Percentiles rank a stretch among this genome's conserved stretches.
phyloP scores from a whole-genome alignment of 306 rosid species.

The Ziziphus jujuba region DNA sequence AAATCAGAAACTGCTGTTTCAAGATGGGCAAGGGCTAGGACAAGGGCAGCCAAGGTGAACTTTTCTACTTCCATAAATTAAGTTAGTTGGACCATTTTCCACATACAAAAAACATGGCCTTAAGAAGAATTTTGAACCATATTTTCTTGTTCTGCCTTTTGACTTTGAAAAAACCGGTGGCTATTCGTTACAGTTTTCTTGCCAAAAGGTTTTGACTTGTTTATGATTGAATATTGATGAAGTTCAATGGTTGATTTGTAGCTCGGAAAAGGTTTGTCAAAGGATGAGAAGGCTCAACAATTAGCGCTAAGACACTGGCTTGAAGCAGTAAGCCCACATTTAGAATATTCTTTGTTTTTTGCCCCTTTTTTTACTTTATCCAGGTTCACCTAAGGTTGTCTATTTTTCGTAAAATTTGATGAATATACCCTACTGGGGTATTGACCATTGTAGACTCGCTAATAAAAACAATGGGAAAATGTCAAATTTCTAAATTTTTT shows the following conservation, averaged over 20 bases:
- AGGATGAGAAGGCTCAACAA: conserved; percentile 76
- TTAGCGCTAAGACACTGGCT: conserved; percentile 87
- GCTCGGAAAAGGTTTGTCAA: conserved; percentile 92
- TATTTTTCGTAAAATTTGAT: no score
- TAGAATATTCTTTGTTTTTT: conserved; percentile 4
- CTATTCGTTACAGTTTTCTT: conserved; percentile 19
- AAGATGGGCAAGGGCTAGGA: conserved; percentile 78
- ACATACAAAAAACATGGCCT: no score
- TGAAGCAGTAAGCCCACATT: conserved; percentile 73
- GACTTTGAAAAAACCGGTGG: conserved; percentile 34
- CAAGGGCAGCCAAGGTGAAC: conserved; percentile 85
- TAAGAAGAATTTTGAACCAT: neutral
- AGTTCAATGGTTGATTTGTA: conserved; percentile 27
- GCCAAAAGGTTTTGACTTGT: conserved; percentile 13
- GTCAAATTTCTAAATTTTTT: no score
- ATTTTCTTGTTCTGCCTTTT: conserved; percentile 24
- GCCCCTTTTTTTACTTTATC: neutral
- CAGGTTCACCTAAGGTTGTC: no score
- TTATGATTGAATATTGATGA: neutral
- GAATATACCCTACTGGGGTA: no score
- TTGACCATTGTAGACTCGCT: no score
- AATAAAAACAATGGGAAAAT: no score
- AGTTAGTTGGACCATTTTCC: neutral
- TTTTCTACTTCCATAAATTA: neutral
- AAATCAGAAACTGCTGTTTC: conserved; percentile 68